Evolutionary conservation across 352 stramenopile genomes (phyloP), one percentile per base, ranked within the genome.

Genomic region (Phytopythium montanum): DNA sequence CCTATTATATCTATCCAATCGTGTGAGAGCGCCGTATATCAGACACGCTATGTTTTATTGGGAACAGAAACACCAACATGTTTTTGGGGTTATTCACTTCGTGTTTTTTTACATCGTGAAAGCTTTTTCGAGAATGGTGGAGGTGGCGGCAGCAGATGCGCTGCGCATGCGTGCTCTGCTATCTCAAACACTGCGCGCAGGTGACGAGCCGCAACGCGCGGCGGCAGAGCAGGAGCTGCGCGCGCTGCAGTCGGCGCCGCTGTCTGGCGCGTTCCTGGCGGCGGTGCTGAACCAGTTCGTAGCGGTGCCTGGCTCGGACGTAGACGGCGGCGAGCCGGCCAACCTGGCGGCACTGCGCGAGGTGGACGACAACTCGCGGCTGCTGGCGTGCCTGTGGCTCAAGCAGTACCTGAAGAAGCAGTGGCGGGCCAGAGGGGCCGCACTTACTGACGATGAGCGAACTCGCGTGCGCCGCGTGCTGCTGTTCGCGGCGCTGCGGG

Each of bases 341-440:
- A 73, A 78, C 36, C 54, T 73, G n/a, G 33, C 42, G 33, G 60
- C 69, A 10, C 53, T 81, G 36, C 45, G 46, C 0, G 45, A 60
- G 0, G 33, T 81, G 29, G 79, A 90, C 55, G 39, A 64, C 18
- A 66, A 87, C 62, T 56, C 88, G 64, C 79, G 82, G 45, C 71
- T 94, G 18, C 63, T 90, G 46, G 78, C 76, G 26, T 75, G 82
- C 51, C 68, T 94, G 16, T 94, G 85, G 82, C 73, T 94, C 51
- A 94, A 94, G 65, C 76, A 94, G 31, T 75, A 73, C 31, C 59
- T 87, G 39, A 85, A 87, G 62, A 57, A 64, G 42, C 76, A 87
- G 59, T 79, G 70, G 70, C 76, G 81, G 34, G 14, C 52, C 21
- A 58, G 46, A 14, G 57, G 13, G 12, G 70, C 66, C 65, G 55